A percentile compares a stretch with the other conserved stretches of the same genome.
Evolutionary conservation across 73 alveolate genomes (phyloP).

Genomic region (Paramecium sexaurelia): DNA sequence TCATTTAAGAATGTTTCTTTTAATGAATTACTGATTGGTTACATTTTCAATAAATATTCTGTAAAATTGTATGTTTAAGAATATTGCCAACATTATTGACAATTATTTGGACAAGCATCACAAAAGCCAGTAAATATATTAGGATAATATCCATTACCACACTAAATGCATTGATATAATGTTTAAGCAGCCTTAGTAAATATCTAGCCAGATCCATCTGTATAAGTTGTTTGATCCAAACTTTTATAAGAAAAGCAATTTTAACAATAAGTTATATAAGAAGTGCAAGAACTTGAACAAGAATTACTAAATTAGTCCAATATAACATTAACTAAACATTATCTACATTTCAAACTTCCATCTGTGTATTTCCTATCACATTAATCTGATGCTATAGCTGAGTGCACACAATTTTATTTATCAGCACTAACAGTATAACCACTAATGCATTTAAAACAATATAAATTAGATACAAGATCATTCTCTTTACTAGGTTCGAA

Average conservation of each 20-base stretch:
- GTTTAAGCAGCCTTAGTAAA: not conserved
- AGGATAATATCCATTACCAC: slow-evolving; percentile 30
- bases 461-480: not conserved
- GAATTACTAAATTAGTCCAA: not conserved
- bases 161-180: not conserved
- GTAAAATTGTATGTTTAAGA: slow-evolving; percentile 12
- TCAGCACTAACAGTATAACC: slow-evolving; percentile 14
- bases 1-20: not conserved
- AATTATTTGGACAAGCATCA: slow-evolving; percentile 5
- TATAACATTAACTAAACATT: not conserved
- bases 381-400: not conserved
- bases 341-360: not conserved
- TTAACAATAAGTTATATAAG: not conserved
- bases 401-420: not conserved
- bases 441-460: not conserved
- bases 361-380: not conserved
- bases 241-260: slow-evolving; percentile 2
- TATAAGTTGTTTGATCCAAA: not conserved
- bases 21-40: not conserved
- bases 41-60: not conserved
- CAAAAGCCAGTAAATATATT: slow-evolving; percentile 20
- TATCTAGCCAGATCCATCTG: not conserved
- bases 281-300: not conserved
- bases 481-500: not conserved
- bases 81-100: slow-evolving; percentile 46